Evolutionary conservation across 257 asterid species (phyloP).

Genomic region (Verbascum thapsus): DNA sequence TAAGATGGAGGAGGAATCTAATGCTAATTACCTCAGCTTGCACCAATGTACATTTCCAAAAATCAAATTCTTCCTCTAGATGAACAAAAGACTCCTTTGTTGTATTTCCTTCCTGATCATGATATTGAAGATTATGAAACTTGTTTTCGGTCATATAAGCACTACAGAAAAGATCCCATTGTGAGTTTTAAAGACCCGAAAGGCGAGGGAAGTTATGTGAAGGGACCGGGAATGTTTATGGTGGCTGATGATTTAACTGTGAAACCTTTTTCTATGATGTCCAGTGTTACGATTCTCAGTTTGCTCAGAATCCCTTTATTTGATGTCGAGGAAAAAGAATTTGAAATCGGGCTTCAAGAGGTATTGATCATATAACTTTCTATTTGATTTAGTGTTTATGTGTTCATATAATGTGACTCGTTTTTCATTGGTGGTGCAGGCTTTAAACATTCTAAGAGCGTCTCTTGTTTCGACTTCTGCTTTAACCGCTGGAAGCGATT

Average conservation of each 20-base stretch:
- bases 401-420: too few species aligned
- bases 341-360: constrained; percentile 25
- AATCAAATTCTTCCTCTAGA: constrained; percentile 9
- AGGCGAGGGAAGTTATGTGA: constrained; percentile 26
- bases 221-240: constrained; percentile 1
- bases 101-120: not conserved
- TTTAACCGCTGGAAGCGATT: constrained; percentile 7
- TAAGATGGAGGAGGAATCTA: not conserved
- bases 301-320: not conserved
- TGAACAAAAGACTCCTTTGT: not conserved
- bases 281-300: not conserved
- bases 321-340: constrained; percentile 23
- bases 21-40: constrained; percentile 4
- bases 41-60: not conserved
- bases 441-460: constrained; percentile 15
- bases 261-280: constrained; percentile 5
- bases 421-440: constrained; percentile 21
- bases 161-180: not conserved
- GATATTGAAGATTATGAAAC: not conserved
- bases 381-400: not conserved
- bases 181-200: constrained; percentile 11
- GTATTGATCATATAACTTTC: constrained; percentile 6
- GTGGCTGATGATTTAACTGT: constrained; percentile 34
- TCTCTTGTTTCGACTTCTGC: constrained; percentile 19
- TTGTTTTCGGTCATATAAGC: not conserved